Conservation (phyloP, 768 basidiomycete species). For the Kondoa malvinella region DNA sequence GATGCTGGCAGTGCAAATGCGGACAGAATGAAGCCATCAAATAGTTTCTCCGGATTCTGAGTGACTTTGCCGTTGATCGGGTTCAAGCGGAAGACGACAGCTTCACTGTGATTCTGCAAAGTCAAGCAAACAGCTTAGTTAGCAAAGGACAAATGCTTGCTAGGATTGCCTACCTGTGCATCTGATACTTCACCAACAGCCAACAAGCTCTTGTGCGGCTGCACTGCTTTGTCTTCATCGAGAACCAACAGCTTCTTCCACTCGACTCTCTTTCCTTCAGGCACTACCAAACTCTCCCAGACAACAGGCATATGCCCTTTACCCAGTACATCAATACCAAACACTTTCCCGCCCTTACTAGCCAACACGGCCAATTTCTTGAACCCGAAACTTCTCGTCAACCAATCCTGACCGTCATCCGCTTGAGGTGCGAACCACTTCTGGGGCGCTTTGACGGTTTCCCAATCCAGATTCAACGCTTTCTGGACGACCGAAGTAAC, state of each 20-base stretch:
- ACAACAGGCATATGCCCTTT: slow-evolving; percentile 9
- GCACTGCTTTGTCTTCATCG: not conserved
- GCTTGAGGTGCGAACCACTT: not conserved
- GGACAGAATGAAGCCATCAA: not conserved
- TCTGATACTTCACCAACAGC: slow-evolving; percentile 12
- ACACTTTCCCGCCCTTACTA: slow-evolving; percentile 9
- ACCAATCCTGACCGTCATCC: slow-evolving; percentile 12
- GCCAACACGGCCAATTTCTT: slow-evolving; percentile 13
- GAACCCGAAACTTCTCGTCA: slow-evolving; percentile 15
- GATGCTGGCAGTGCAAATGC: slow-evolving; percentile 6
- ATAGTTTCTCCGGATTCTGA: not conserved
- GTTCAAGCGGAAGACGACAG: slow-evolving; percentile 8
- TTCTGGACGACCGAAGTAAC: not conserved
- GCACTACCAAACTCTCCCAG: slow-evolving; percentile 9
- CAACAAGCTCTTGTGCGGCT: slow-evolving; percentile 10
- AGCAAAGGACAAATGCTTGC: not conserved
- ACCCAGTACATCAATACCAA: slow-evolving; percentile 10
- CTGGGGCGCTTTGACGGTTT: too few relatives aligned
- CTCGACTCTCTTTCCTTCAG: not conserved
- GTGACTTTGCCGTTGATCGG: slow-evolving; percentile 8
- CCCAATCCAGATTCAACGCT: not conserved
- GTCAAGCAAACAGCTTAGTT: not conserved
- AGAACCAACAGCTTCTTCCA: slow-evolving; percentile 15
- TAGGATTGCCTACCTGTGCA: slow-evolving; percentile 1
- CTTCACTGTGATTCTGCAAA: slow-evolving; percentile 2